Evolutionary conservation across 257 asterid species (phyloP), one percentile per base, ranked within the genome.

Genomic region (Capsicum pubescens): DNA sequence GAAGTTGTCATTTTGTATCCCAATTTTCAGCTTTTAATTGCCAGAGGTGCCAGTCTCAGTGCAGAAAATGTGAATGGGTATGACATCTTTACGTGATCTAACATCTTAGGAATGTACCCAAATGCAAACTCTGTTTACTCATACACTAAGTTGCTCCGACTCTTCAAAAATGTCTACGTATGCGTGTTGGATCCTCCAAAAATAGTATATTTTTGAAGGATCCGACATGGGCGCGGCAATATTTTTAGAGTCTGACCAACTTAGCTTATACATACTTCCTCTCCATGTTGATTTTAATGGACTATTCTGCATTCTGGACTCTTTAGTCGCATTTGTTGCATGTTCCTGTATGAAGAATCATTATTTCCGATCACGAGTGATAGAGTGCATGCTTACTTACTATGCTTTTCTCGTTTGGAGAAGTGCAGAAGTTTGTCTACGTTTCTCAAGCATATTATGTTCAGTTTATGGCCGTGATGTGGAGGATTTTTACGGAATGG

Each of bases 21-120:
- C 61, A 32, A 55, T 84, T 84, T 87, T 84, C 95, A 95, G 98
- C 91, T 93, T 80, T 88, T 95, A 89, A 93, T 95, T 67, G 91
- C 92, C 69, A 90, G 89, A 84, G 97, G 97, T 26, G 95, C 95
- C 78, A 91, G 89, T 84, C 92, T 93, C 83, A 86, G 89, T n/a
- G 82, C 92, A 57, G 91, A 91, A 89, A 95, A 93, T 86, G 90
- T 88, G 15, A 93, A 92, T 6, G 93, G 97, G 98, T 93, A 90
- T 79, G 97, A 84, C 63, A 52, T 61, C 50, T 39, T 64, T 77
- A 54, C 50, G 54, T 74, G 26, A 9, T 54, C 52, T 77, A 26
- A 54, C 26, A 15, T 54, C 64, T 77, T 14, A 11, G 19, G 26
- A 16, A 14, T 76, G 13, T 74, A 13, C 81, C 5, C 44, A 39